Base-by-base conservation (phyloP, 768 basidiomycete genomes). In the Lentinula detonsa region DNA sequence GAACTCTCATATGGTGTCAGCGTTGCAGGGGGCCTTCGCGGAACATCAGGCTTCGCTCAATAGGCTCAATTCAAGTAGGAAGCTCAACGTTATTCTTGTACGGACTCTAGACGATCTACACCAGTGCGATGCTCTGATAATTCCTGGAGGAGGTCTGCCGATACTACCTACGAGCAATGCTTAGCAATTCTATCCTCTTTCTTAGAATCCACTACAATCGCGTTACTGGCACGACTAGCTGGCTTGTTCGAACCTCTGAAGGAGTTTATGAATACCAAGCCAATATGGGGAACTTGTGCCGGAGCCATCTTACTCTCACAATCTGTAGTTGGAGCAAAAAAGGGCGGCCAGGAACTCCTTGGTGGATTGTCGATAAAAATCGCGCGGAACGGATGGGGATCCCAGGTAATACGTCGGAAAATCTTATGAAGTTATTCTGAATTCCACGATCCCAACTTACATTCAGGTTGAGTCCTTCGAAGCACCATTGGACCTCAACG, bases 251-350 rank as follows among this genome's bases (percentile, higher is more conserved):
- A 89, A n/a, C 93, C 91, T 6, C 78, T 98, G 4, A 79, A 83
- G 40, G 79, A 83, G 40, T 95, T 95, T 64, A 77, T 87, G n/a
- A 76, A 77, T 64, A 71, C 68, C 0, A 93, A 89, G 69, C 86
- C 93, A 0, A 84, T 95, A 2, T 98, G 94, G 94, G 95, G 95
- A 2, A 97, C 94, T 0, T 98, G 95, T 72, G 95, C 95, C 0
- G 95, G 96, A 10, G 95, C 95, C 43, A 97, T 98, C 57, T 77
- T 98, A 18, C 82, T 98, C 50, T 83, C 94, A 2, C 80, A 87
- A 64, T 74, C 79, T 11, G 83, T 93, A 2, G 84, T 87, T 48
- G 88, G 89, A 48, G 83, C 86, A 3, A 94, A 93, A 76, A 87
- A 86, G 67, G 91, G 90, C 34, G 93, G 93, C 1, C 94, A 96